Base-by-base conservation (phyloP, 23 red algal species). In the Cyanidiococcus yangmingshanensis region DNA sequence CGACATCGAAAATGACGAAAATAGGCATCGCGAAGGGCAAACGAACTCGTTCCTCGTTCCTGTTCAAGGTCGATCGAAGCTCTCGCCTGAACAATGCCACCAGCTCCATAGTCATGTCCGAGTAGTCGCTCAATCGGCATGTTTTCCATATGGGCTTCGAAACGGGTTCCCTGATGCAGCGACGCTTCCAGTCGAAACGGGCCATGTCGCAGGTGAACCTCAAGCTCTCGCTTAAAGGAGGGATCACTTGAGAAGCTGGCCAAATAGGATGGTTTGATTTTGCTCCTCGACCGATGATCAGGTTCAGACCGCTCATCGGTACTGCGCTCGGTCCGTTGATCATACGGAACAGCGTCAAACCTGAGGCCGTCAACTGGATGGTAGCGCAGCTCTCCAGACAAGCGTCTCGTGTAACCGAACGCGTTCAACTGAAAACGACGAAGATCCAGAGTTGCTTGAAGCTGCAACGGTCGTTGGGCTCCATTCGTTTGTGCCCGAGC, bases 361-460 rank as follows among this genome's bases (percentile, higher is more conserved):
- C 7, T 3, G 3, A 71, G 3, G 32, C 63, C 63, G 12, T 25
- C 63, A 30, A 7, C n/a, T 35, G 63, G 21, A 71, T 71, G 21
- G 27, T 17, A 71, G n/a, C 32, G 63, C 63, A 71, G n/a, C 27
- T 71, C 7, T 25, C 63, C 63, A 2, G 21, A 2, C 7, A 71
- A 12, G 32, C 63, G 63, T 3, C n/a, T 12, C 63, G 63, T 35
- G 27, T 71, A 71, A 7, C 32, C n/a, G 63, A 71, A 71, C 21
- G 15, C 63, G 63, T 71, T 71, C 63, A 71, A 29, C 63, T 71
- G 63, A 12, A 71, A 35, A 12, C 63, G 63, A 7, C 63, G 7
- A 12, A 71, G 16, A 30, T 71, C 63, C 12, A 71, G 63, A 35
- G 7, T 7, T 12, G 63, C 63, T 25, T 71, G 12, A 7, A 35